phyloP scores from a whole-genome alignment of 176 grass and related monocot genomes.

The Bolboschoenus planiculmis region DNA sequence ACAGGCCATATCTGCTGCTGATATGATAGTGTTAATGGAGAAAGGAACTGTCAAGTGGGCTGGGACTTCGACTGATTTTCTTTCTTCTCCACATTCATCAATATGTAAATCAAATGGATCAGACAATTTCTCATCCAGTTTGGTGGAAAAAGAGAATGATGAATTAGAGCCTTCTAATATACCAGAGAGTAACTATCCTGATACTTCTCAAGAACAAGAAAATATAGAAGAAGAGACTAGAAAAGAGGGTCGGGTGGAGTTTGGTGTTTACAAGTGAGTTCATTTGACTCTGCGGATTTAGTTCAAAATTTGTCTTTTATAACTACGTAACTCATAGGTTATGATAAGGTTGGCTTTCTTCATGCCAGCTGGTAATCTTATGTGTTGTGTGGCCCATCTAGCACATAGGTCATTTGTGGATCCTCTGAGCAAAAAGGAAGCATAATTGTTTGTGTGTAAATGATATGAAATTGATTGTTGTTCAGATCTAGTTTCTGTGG shows the following conservation, averaged over 20 bases:
- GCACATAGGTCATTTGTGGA: not conserved
- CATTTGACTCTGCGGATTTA: constrained; percentile 20
- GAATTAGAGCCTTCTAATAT: constrained; percentile 29
- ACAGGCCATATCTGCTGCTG: constrained; percentile 78
- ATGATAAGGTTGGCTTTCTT: not conserved
- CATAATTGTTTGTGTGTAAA: not conserved
- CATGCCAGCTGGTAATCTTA: not conserved
- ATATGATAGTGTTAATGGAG: constrained; percentile 81
- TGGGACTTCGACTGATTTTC: constrained; percentile 54
- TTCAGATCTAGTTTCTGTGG: not conserved
- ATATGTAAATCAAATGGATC: constrained; percentile 41
- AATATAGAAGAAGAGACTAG: constrained; percentile 47
- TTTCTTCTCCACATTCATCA: constrained; percentile 55
- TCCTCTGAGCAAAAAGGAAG: not conserved
- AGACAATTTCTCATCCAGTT: constrained; percentile 31
- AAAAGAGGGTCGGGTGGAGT: constrained; percentile 86
- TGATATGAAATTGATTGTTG: not conserved
- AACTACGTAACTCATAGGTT: not conserved
- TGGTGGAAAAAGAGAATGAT: constrained; percentile 35
- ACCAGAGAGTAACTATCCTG: constrained; percentile 31
- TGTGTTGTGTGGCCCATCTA: not conserved
- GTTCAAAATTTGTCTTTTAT: not conserved
- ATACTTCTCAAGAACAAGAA: constrained; percentile 37
- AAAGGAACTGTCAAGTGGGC: constrained; percentile 62
- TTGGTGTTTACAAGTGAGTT: constrained; percentile 79